Evolutionary conservation across 345 rosid species (phyloP).

Genomic region (Mercurialis annua): DNA sequence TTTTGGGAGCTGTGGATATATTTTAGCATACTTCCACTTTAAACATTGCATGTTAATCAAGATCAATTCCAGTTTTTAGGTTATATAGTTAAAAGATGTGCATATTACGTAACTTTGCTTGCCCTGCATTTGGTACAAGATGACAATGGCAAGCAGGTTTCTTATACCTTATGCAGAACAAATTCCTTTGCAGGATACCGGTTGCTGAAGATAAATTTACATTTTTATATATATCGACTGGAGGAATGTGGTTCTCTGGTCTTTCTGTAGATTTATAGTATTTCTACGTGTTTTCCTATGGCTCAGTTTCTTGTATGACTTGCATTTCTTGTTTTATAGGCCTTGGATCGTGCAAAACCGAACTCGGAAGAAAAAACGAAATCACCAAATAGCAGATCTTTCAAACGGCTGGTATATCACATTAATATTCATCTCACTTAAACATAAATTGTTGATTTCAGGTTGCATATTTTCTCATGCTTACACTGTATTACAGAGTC

Average conservation of each 20-base stretch:
- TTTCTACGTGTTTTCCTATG: not conserved
- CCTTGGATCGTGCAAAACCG: conserved; percentile 38
- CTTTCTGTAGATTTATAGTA: not conserved
- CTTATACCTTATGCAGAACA: not conserved
- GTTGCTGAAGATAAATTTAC: not conserved
- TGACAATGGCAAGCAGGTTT: not conserved
- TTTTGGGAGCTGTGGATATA: not conserved
- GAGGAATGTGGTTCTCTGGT: not conserved
- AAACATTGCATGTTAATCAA: not conserved
- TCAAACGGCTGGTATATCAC: conserved; percentile 33
- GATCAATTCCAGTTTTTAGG: not conserved
- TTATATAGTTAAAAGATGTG: not conserved
- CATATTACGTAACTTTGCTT: not conserved
- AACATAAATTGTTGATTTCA: not conserved
- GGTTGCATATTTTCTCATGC: not conserved
- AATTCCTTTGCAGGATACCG: not conserved
- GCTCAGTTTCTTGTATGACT: not conserved
- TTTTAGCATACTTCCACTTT: not conserved
- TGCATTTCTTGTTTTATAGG: conserved; percentile 16
- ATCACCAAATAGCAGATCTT: conserved; percentile 29
- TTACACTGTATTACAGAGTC: conserved; percentile 14
- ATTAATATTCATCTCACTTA: not conserved
- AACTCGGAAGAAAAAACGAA: conserved; percentile 23
- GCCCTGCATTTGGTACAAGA: not conserved
- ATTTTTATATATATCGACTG: not conserved